Evolutionary conservation across 164 flowering plant genomes (phyloP), one percentile per base, ranked within the genome.

Genomic region (Cinnamomum micranthum): DNA sequence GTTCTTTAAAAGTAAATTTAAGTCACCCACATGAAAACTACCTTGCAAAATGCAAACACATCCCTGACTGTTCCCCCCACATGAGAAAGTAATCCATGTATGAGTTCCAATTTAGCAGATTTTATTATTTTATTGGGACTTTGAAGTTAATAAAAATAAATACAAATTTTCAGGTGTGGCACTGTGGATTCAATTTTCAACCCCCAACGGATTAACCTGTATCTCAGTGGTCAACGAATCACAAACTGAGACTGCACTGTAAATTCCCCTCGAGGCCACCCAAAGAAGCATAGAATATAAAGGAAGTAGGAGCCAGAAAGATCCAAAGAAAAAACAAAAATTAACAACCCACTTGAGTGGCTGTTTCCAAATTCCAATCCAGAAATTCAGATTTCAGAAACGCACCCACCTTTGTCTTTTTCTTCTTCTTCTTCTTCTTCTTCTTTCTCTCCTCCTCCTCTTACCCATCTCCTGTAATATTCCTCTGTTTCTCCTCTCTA

Each of bases 301-400:
- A 65, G 25, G 1, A 65, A 65, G 27, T 2, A 25, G 0, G 22
- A 59, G 47, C 47, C 47, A 7, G 47, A 41, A 41, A 41, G 47
- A 41, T 7, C 47, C 47, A 41, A 65, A 25, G 24, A 23, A 23
- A 14, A 65, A 12, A n/a, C 28, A 23, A 65, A 11, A 7, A 41
- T 41, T 1, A 41, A 7, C 67, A 24, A 4, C 68, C 35, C 15
- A 13, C 24, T 65, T 23, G 28, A 6, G 47, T 41, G 2, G 68
- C 68, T 25, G 68, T 25, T 65, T 25, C 68, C 27, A 65, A 65
- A 9, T 65, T 25, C 68, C 27, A 65, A 65, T 65, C 27, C 17
- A 28, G 27, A 25, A 65, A 23, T 65, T 65, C 68, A 65, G 68
- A 65, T 15, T 65, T 65, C 68, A 65, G 68, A 65, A 28, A 65